Evolutionary conservation across 108 stramenopile genomes (phyloP), one percentile per base, ranked within the genome.

Genomic region (Chaetoceros tenuissimus): DNA sequence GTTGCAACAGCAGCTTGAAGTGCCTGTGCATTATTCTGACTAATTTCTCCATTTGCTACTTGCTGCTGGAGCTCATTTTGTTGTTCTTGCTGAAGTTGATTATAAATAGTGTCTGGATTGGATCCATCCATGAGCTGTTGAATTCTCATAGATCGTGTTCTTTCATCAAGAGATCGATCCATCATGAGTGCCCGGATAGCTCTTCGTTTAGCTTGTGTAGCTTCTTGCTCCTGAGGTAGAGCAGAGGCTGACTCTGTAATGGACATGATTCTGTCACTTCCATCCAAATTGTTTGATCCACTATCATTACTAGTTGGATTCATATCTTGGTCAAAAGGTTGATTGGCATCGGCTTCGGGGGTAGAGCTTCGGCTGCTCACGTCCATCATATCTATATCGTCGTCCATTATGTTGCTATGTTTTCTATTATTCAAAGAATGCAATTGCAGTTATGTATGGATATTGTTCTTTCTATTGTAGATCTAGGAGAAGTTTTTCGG

Each of bases 121-220:
- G 66, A 63, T 28, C 85, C 83, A 67, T 84, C 80, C 89, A 91
- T 91, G 45, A 91, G 62, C 50, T 52, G 55, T 53, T 91, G 89
- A 58, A 91, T 85, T 23, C 71, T 57, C 48, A 79, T 59, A n/a
- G 81, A 71, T 58, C 78, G 73, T 47, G 87, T 83, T 28, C 78
- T 64, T 19, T 84, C 84, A 20, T 69, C 69, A 0, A 87, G 66
- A 13, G 83, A 64, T 0, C 67, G 71, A 60, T 91, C 81, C 24
- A 74, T 55, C 83, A 87, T 80, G 31, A 91, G 82, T 3, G 64
- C 65, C 66, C 87, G 85, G 55, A 91, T 91, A 16, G 82, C 78
- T 28, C 78, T 55, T 28, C 89, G 66, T 31, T 84, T 77, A 48
- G 71, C 79, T 16, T 79, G 48, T 13, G 82, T 78, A 16, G 64